Evolutionary conservation across 352 stramenopile species (phyloP), one percentile per base, ranked within the genome.

Genomic region (Globisporangium ultimum): DNA sequence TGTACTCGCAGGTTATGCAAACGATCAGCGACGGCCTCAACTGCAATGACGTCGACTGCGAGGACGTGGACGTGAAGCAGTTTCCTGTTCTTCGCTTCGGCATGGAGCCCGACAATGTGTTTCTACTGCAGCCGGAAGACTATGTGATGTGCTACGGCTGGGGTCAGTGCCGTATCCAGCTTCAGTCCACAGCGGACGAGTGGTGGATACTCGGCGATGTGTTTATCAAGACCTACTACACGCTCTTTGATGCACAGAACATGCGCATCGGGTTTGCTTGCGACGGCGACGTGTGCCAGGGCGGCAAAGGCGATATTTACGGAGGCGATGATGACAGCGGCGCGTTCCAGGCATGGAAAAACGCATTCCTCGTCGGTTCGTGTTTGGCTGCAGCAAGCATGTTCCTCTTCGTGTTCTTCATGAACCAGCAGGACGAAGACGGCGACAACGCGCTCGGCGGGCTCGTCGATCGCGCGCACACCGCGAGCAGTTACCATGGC

Each of bases 201-300:
- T 96, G 83, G 78, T 96, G 88, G 88, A 94, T 96, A 67, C 74
- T 96, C 17, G 88, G 88, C 10, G 88, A 96, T 55, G 76, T 95
- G 34, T 96, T 96, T 63, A 87, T 96, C 58, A 93, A 96, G 74
- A 93, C 85, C 21, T 96, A 97, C 80, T 96, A 96, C 72, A 95
- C 88, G 24, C 64, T 96, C n/a, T 96, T 95, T 50, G 88, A 96
- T 55, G 86, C 74, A n/a, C 71, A 89, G 45, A 90, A 91, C 55
- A 88, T 95, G 72, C 85, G 88, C 45, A 69, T 96, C 28, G 88
- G 88, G 45, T 96, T 96, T 58, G 88, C 88, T 1, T 96, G 88
- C 59, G 76, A 88, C 9, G 80, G 81, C n/a, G 75, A 89, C 53
- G 70, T 85, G 5, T 96, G 87, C 58, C 78, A 78, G 13, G 87